These are phyloP conservation scores for Rhynchospora pubera DNA, from an alignment of 176 grass and related monocot genomes.

Conservation along the genomic window DNA sequence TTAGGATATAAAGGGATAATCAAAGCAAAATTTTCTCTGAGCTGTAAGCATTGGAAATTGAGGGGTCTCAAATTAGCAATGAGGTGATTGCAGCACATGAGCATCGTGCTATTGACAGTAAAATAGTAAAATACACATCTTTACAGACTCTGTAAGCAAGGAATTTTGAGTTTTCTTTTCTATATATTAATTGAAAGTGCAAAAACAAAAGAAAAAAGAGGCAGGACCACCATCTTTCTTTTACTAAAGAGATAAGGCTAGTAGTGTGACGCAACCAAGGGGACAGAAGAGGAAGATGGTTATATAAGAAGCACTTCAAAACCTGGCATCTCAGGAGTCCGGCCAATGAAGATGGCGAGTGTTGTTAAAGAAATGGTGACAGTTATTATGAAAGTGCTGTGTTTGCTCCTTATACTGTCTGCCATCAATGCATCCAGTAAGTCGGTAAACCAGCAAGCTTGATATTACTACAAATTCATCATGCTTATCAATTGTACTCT, in stretches of 20 bases:
- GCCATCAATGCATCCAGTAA: background rate
- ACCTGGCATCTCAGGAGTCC: too few relatives aligned
- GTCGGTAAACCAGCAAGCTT: background rate
- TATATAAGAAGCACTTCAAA: background rate
- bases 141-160: background rate
- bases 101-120: background rate
- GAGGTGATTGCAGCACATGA: background rate
- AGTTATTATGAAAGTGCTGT: background rate
- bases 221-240: background rate
- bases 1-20: background rate
- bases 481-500: background rate
- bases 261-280: background rate
- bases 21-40: background rate
- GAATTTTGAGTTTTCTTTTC: background rate
- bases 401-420: background rate
- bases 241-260: background rate
- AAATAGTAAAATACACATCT: background rate
- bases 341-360: background rate
- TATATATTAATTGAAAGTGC: slow-evolving; percentile 5
- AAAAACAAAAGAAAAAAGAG: slow-evolving; percentile 1
- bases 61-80: background rate
- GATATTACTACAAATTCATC: background rate
- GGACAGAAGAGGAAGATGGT: background rate
- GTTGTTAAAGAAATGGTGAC: background rate
- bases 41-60: background rate